Evolutionary conservation across 352 stramenopile genomes (phyloP), one percentile per base, ranked within the genome.

Genomic region (Globisporangium acanthophoron): DNA sequence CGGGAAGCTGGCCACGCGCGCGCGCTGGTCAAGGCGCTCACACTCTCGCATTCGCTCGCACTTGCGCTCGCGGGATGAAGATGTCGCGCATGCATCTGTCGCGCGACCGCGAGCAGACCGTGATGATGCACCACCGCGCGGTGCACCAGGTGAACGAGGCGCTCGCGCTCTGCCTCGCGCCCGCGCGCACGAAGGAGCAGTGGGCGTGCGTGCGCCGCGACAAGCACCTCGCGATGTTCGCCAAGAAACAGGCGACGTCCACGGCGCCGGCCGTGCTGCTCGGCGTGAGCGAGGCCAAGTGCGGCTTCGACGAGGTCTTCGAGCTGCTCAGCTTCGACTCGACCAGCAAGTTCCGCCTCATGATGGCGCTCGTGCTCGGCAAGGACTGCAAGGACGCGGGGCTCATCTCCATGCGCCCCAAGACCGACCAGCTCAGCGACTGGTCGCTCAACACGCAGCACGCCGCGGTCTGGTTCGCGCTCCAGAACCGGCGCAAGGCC

Each of bases 121-220:
- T 66, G 31, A 57, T 62, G 37, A 85, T 88, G 76, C 78, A 86
- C 58, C 73, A 87, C 54, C 78, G 78, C 41, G 74, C 76, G 11
- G 76, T 77, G 73, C 68, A 79, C 55, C 76, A 87, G 58, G 78
- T 88, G 60, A 80, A 77, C 46, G 59, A 85, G 48, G 74, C 79
- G 12, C 59, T 88, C 27, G 61, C 64, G 3, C 46, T 88, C 6
- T 87, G 78, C 40, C 64, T 88, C 20, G 73, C 84, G 50, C 82
- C 78, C 29, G 66, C 70, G 8, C 78, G 78, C n/a, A 62, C 66
- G 3, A 78, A 80, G 37, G 70, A 84, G 35, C 65, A 80, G 6
- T 88, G 78, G 78, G 63, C 70, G 18, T 80, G 73, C 60, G 58
- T 88, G 48, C 66, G 69, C 46, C 71, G 73, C 8, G 73, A 79